phyloP scores from a whole-genome alignment of 108 stramenopile genomes.

The Pseudonitzschia pungens region DNA sequence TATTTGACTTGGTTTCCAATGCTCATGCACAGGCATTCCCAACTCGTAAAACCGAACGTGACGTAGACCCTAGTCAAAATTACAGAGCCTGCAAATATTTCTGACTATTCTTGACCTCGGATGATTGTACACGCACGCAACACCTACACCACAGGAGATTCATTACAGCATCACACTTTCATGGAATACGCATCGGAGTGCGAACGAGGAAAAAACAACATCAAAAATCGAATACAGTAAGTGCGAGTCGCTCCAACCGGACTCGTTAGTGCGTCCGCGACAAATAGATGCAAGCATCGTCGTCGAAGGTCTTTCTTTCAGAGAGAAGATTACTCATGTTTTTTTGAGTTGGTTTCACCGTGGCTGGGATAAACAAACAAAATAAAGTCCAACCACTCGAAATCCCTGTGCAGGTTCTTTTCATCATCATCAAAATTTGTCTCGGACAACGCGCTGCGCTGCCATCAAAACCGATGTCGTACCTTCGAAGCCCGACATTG shows the following conservation, averaged over 20 bases:
- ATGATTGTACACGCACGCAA: no score
- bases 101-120: no score
- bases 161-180: no score
- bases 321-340: slow-evolving; percentile 16
- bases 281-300: background rate
- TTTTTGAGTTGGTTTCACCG: slow-evolving; percentile 13
- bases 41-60: no score
- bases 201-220: background rate
- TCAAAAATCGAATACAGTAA: background rate
- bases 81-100: no score
- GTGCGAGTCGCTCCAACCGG: background rate
- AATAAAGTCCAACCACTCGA: slow-evolving; percentile 15
- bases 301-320: background rate
- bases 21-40: no score
- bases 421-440: slow-evolving; percentile 12
- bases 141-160: no score
- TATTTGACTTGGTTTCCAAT: no score
- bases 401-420: slow-evolving; percentile 18
- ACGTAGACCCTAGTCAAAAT: no score
- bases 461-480: background rate
- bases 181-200: background rate
- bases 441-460: background rate
- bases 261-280: background rate
- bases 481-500: background rate
- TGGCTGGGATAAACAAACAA: slow-evolving; percentile 6